These are phyloP conservation scores for Colletotrichum noveboracense DNA, from an alignment of 2,329 filamentous ascomycete genomes.

Conservation along the genomic window DNA sequence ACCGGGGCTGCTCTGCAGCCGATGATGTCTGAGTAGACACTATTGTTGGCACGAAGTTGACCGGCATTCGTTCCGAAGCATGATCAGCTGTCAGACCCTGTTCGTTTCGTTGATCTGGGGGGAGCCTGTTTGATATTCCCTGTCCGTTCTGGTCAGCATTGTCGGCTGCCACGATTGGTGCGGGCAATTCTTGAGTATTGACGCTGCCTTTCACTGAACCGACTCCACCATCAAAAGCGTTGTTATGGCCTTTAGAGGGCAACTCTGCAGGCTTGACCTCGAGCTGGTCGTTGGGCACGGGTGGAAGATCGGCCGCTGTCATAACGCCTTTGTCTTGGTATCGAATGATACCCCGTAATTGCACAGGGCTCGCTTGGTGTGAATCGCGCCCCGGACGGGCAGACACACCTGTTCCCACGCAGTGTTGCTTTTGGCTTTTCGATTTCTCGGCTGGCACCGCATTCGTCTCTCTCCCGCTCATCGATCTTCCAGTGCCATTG, in stretches of 20 bases:
- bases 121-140: not conserved
- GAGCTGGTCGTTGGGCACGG: constrained; percentile 17
- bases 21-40: not conserved
- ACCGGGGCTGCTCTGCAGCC: not conserved
- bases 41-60: not conserved
- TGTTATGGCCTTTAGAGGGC: not conserved
- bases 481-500: not conserved
- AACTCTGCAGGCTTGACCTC: not conserved
- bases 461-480: not conserved
- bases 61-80: not conserved
- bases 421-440: not conserved
- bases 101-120: not conserved
- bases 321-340: constrained; percentile 25
- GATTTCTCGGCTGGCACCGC: not conserved
- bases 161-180: not conserved
- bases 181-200: not conserved
- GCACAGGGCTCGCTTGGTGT: too few species aligned
- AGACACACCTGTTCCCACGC: too few species aligned
- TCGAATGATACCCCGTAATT: constrained; percentile 3
- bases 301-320: not conserved
- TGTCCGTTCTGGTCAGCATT: not conserved
- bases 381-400: not conserved
- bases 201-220: not conserved
- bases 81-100: not conserved
- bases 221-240: not conserved